Evolutionary conservation across 2,329 filamentous ascomycete species (phyloP), one percentile per base, ranked within the genome.

Genomic region (Passalora sequoiae): DNA sequence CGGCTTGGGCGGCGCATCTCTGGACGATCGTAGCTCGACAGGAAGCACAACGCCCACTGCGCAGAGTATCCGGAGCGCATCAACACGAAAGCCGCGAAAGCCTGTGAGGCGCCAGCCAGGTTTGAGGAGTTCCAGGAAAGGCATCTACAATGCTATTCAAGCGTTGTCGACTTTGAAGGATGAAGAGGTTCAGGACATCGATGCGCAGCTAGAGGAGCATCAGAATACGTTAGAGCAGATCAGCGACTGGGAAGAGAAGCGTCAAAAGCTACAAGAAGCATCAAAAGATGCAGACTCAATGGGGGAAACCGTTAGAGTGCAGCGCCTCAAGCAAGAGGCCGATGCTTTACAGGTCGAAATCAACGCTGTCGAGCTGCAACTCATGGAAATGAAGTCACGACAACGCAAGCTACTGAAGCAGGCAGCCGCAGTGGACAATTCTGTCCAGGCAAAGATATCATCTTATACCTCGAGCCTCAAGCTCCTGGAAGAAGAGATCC

Each of bases 401-500:
- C 78, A 80, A 52, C 69, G 73, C n/a, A 75, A 73, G 59, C 63
- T 89, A 0, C 66, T 76, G 48, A 72, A 73, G 2, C 73, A 78
- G 56, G 77, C 86, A 33, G 71, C 76, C 5, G 78, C 83, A 43
- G 73, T 80, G 1, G 74, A 75, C 50, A 88, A 82, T 53, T 73
- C 74, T 41, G 71, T 82, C 27, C 84, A 88, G 60, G 81, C 84
- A 2, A 80, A 79, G n/a, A 62, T 88, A 10, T 85, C 82, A 43
- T 82, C 83, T 0, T 89, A 87, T 60, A 77, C 74, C 15, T 77
- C 81, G 1, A 82, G 83, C 3, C 65, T 87, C 25, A 76, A 70
- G 43, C 76, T 86, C 41, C 73, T 86, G 4, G 82, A 89, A 47
- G 69, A 68, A 10, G 77, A 84, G 42, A 71, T 87, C 4, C 66